Evolutionary conservation across 306 rosid species (phyloP).

Genomic region (Cucumis hystrix): DNA sequence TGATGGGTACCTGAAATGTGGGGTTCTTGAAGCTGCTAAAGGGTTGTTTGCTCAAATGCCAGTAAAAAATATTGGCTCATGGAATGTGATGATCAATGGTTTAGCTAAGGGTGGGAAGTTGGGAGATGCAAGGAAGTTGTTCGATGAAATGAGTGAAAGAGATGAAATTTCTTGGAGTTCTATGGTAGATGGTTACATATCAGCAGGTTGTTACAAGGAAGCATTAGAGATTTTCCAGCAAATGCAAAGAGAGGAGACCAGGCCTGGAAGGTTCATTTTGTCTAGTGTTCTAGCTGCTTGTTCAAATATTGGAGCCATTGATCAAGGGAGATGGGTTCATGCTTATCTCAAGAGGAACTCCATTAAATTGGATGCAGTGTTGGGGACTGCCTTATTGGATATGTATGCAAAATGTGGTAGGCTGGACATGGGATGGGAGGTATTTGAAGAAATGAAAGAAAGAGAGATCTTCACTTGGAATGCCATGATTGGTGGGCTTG

Average conservation of each 20-base stretch:
- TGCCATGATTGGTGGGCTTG: conserved; percentile 57
- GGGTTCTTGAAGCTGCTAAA: conserved; percentile 31
- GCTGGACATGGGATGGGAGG: conserved; percentile 53
- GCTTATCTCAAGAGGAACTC: conserved; percentile 28
- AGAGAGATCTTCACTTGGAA: conserved; percentile 48
- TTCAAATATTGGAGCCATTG: conserved; percentile 45
- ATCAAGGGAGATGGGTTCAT: conserved; percentile 55
- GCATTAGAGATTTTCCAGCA: conserved; percentile 38
- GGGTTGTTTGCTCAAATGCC: conserved; percentile 29
- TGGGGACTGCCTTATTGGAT: conserved; percentile 50
- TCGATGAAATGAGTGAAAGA: conserved; percentile 33
- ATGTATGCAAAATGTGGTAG: conserved; percentile 53
- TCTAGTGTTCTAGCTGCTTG: conserved; percentile 43
- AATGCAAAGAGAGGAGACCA: conserved; percentile 30
- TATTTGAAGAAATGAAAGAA: conserved; percentile 29
- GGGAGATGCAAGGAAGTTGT: conserved; percentile 28
- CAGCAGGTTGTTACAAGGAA: conserved; percentile 36
- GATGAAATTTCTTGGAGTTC: conserved; percentile 61
- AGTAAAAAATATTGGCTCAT: conserved; percentile 25
- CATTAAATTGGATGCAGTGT: conserved; percentile 28
- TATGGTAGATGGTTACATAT: conserved; percentile 38
- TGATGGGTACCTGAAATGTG: conserved; percentile 37
- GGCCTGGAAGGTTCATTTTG: conserved; percentile 24
- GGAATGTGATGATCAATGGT: conserved; percentile 53
- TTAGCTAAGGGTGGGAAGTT: conserved; percentile 36